Evolutionary conservation across 1,139 yeast genomes (phyloP).

Genomic region (Kodamaea sp.): DNA sequence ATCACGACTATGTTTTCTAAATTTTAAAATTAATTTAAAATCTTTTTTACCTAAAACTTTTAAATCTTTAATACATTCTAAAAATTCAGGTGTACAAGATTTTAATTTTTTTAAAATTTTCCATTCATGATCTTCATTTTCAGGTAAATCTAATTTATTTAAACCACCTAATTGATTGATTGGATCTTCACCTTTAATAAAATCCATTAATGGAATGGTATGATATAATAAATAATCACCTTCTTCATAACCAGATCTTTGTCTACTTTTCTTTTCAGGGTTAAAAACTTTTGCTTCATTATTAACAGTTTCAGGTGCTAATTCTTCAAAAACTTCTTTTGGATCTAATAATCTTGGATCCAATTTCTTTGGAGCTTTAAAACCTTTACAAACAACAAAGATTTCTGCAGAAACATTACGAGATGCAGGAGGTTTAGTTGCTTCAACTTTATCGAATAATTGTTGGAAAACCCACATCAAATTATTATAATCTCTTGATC

Average conservation of each 20-base stretch:
- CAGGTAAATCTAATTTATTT: slow-evolving; percentile 51
- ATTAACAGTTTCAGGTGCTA: slow-evolving; percentile 72
- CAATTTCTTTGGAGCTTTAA: slow-evolving; percentile 91
- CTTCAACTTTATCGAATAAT: slow-evolving; percentile 92
- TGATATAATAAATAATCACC: slow-evolving; percentile 82
- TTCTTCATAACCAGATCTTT: slow-evolving; percentile 96
- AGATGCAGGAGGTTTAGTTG: slow-evolving; percentile 97
- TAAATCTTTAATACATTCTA: slow-evolving; percentile 83
- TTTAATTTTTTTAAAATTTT: slow-evolving; percentile 66
- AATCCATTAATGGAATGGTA: slow-evolving; percentile 71
- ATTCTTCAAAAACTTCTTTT: slow-evolving; percentile 88
- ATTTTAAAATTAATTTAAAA: slow-evolving; percentile 75
- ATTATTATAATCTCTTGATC: slow-evolving; percentile 96
- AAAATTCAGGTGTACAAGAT: slow-evolving; percentile 70
- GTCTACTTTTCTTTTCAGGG: slow-evolving; percentile 87
- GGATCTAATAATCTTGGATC: slow-evolving; percentile 94
- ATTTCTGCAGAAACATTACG: slow-evolving; percentile 99
- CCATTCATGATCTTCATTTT: slow-evolving; percentile 65
- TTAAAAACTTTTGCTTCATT: slow-evolving; percentile 90
- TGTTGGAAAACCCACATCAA: slow-evolving; percentile 97
- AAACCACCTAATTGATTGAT: slow-evolving; percentile 75
- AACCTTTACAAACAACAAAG: slow-evolving; percentile 93
- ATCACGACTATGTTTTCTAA: slow-evolving; percentile 86
- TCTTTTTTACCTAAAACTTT: slow-evolving; percentile 93
- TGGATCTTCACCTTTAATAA: slow-evolving; percentile 77